These are phyloP conservation scores for Fusarium oxysporum DNA, from an alignment of 2,329 filamentous ascomycete species.

Conservation along the genomic window DNA sequence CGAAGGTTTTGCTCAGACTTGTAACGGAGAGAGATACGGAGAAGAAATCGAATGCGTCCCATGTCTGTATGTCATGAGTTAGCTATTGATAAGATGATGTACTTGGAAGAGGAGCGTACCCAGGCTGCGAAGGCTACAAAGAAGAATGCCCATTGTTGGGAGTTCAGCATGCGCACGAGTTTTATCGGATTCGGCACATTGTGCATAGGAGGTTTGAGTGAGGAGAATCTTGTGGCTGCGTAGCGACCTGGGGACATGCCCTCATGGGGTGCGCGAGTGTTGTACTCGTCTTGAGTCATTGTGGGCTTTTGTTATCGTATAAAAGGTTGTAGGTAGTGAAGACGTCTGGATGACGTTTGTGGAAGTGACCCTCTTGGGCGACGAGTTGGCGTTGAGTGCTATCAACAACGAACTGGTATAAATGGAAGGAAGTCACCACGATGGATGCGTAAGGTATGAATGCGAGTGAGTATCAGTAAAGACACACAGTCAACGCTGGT, in stretches of 20 bases:
- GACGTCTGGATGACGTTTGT: neutral
- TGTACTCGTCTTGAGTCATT: constrained; percentile 45
- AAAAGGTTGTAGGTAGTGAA: neutral
- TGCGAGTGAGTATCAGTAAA: neutral
- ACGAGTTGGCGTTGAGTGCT: neutral
- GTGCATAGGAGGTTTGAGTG: constrained; percentile 68
- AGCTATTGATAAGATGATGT: neutral
- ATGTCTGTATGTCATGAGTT: constrained; percentile 55
- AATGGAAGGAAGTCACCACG: neutral
- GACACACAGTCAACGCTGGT: constrained; percentile 15
- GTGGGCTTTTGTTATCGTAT: neutral
- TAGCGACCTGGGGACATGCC: constrained; percentile 63
- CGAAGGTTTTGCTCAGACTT: constrained; percentile 64
- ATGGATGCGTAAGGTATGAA: neutral
- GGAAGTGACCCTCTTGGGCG: neutral
- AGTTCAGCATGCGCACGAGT: constrained; percentile 61
- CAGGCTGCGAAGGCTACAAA: constrained; percentile 66
- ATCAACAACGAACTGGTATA: neutral
- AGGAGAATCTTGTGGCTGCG: constrained; percentile 62
- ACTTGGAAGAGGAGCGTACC: constrained; percentile 52
- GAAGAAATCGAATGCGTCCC: constrained; percentile 76
- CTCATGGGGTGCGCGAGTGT: constrained; percentile 57
- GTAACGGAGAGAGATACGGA: constrained; percentile 70
- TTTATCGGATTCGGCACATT: constrained; percentile 65
- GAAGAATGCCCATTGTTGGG: constrained; percentile 67